Conservation (phyloP, 2,329 filamentous ascomycete genomes). For the Zalaria obscura region DNA sequence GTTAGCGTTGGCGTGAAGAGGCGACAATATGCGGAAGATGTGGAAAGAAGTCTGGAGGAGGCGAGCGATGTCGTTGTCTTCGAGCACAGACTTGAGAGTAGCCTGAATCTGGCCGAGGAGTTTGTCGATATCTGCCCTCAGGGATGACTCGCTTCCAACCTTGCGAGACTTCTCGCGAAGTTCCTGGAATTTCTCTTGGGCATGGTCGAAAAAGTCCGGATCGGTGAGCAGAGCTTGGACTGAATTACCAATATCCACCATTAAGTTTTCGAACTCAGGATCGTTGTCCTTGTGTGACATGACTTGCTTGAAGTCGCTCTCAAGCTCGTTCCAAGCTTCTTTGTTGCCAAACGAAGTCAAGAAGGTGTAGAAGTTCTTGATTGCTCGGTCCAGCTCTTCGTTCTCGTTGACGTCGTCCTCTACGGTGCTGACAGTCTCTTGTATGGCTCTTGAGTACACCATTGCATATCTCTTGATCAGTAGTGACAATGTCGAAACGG, state of each 20-base stretch:
- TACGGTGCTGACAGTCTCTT: slow-evolving; percentile 50
- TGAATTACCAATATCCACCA: slow-evolving; percentile 57
- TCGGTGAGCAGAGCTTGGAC: slow-evolving; percentile 74
- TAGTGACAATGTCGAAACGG: slow-evolving; percentile 62
- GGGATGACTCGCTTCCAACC: slow-evolving; percentile 49
- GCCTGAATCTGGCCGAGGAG: slow-evolving; percentile 54
- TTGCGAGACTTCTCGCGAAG: slow-evolving; percentile 41
- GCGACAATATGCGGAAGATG: slow-evolving; percentile 57
- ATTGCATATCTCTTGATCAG: slow-evolving; percentile 67
- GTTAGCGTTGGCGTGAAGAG: slow-evolving; percentile 49
- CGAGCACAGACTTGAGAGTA: slow-evolving; percentile 53
- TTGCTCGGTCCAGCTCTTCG: slow-evolving; percentile 56
- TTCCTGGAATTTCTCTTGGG: slow-evolving; percentile 49
- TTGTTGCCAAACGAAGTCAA: slow-evolving; percentile 65
- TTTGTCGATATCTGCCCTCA: slow-evolving; percentile 59
- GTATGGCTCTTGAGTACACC: slow-evolving; percentile 59
- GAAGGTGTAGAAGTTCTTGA: slow-evolving; percentile 69
- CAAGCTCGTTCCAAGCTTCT: slow-evolving; percentile 61
- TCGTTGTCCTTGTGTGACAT: slow-evolving; percentile 62
- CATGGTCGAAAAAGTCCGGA: slow-evolving; percentile 70
- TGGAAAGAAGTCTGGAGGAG: slow-evolving; percentile 53
- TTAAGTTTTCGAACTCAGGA: slow-evolving; percentile 66
- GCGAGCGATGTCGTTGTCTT: slow-evolving; percentile 59
- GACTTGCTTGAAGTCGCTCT: slow-evolving; percentile 53
- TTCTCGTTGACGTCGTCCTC: slow-evolving; percentile 63